Evolutionary conservation across 2,329 filamentous ascomycete genomes (phyloP), one percentile per base, ranked within the genome.

Genomic region (Pseudocercospora musae): DNA sequence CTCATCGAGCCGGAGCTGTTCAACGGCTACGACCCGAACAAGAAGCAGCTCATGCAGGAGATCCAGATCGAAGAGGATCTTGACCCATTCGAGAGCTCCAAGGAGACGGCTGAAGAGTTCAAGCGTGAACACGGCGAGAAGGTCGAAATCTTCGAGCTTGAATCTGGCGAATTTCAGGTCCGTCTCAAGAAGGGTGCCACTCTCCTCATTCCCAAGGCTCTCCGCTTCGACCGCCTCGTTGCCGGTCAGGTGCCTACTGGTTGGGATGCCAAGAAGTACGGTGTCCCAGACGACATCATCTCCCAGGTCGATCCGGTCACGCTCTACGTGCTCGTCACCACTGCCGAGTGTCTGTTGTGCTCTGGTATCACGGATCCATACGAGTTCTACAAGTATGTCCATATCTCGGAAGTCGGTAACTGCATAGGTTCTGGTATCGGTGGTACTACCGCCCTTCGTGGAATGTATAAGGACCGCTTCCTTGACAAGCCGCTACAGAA

Each of bases 331-430:
- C 89, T 99, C 50, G 93, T 98, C 52, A 96, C 91, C 58, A 96
- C 93, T 53, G 92, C 90, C 1, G 96, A 99, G 78, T 88, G 93
- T 62, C 88, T 99, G 7, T 84, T 99, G 57, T 89, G 92, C 29
- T 89, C 91, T 66, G 95, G 95, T 87, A 94, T 99, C 77, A 98
- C 95, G 25, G 96, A 99, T 75, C 96, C 95, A 20, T 99, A 98
- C 75, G 95, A 99, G 80, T 98, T 99, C 81, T 99, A 99, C 86
- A 93, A 98, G 83, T 99, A 99, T 73, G 93, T 99, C 66, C 95
- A 99, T 78, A 87, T 99, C 64, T 98, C 95, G 7, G 91, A 99
- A 76, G 91, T 99, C 57, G 95, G 95, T 78, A 99, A 99, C 85
- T 98, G 94, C 75, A 88, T 99, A 70, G 95, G 95, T 78, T 99